Evolutionary conservation across 169 alveolate species (phyloP), one percentile per base, ranked within the genome.

Genomic region (Plasmodium vinckei): DNA sequence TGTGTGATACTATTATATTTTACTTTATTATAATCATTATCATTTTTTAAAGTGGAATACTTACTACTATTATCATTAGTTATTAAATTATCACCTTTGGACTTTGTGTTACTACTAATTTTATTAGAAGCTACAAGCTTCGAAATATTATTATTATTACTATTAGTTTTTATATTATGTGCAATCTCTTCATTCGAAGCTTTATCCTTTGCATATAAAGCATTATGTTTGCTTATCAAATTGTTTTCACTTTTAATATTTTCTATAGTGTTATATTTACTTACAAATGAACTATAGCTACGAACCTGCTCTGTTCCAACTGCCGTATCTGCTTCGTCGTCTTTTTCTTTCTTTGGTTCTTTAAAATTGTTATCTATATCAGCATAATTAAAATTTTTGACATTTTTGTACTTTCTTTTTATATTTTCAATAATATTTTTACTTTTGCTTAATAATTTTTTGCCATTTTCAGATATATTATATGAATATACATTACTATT

Each of bases 361-460:
- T 54, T 69, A 25, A n/a, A 47, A 21, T 54, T 59, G 65, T 54
- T 79, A 79, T 51, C 89, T 79, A 13, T 67, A 60, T 71, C 27
- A 69, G 47, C 42, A 57, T 67, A 79, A 79, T 79, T 79, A 33
- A 56, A 79, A 79, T 27, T 25, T 56, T 64, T 64, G 51, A 51
- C 46, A 79, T 79, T 65, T 63, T 67, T 64, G 79, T 79, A 79
- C 59, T 65, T 79, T 54, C 56, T 79, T 68, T 79, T 79, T 79
- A 65, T 79, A 65, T 15, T 9, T 39, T 79, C 89, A 65, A 79
- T 53, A 13, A 69, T 19, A 65, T 21, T 53, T 53, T 64, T 51
- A 65, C 70, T 60, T 49, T 65, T 65, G 9, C 47, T 61, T 65
- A 79, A 27, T 65, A 79, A 27, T 51, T 56, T 79, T 10, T 33